Evolutionary conservation across 495 filamentous ascomycete species (phyloP).

Genomic region (Amphirosellinia nigrospora): DNA sequence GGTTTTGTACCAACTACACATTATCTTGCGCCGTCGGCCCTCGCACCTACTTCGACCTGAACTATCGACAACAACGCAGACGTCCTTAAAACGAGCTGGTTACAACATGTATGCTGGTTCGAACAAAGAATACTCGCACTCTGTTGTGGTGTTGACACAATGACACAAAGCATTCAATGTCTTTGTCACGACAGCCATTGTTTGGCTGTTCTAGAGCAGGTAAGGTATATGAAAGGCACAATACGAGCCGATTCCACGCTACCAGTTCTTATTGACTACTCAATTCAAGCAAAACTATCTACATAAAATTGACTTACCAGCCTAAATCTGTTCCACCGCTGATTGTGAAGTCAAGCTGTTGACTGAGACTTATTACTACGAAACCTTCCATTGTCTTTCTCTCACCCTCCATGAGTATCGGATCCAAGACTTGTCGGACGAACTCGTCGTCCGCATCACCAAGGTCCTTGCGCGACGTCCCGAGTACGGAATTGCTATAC

Average conservation of each 20-base stretch:
- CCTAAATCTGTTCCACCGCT: constrained; percentile 3
- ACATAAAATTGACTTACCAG: constrained; percentile 24
- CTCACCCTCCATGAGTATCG: constrained; percentile 30
- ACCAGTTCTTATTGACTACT: background rate
- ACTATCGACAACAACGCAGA: background rate
- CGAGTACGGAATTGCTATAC: constrained; percentile 37
- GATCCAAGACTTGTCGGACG: constrained; percentile 28
- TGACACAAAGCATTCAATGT: constrained; percentile 6
- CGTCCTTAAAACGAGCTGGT: background rate
- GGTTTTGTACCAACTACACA: background rate
- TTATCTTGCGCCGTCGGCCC: background rate
- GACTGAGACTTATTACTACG: background rate
- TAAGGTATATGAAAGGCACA: background rate
- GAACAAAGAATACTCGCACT: constrained; percentile 13
- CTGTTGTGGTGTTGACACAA: background rate
- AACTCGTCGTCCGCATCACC: constrained; percentile 30
- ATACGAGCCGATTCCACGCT: constrained; percentile 8
- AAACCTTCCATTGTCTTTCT: constrained; percentile 3
- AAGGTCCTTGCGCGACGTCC: constrained; percentile 37
- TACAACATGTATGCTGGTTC: background rate
- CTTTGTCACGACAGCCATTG: constrained; percentile 13
- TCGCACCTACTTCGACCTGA: background rate
- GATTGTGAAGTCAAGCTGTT: constrained; percentile 7
- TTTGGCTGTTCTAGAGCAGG: background rate
- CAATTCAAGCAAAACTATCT: constrained; percentile 13